A percentile compares a stretch with the other conserved stretches of the same genome.
phyloP scores from a whole-genome alignment of 345 rosid species.

The Physaria fendleri region DNA sequence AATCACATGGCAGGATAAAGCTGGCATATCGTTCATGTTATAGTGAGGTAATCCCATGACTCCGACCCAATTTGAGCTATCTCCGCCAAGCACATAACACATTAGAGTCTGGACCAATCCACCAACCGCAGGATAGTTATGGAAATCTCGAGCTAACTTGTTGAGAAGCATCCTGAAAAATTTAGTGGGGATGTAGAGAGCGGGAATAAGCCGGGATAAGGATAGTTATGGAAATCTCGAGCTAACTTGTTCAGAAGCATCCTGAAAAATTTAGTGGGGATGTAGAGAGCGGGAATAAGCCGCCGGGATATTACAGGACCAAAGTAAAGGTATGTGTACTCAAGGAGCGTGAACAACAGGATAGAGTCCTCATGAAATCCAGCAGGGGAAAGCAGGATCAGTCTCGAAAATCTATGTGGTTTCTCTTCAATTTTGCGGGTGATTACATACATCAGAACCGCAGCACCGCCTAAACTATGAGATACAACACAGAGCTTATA shows the following conservation, averaged over 20 bases:
- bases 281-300: slow-evolving; percentile 69
- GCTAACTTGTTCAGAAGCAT: slow-evolving; percentile 91
- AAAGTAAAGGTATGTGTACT: slow-evolving; percentile 40
- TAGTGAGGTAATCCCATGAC: slow-evolving; percentile 86
- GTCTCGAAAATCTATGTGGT: slow-evolving; percentile 73
- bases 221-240: slow-evolving; percentile 86
- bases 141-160: slow-evolving; percentile 89
- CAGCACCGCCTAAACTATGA: slow-evolving; percentile 97
- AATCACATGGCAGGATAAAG: slow-evolving; percentile 60
- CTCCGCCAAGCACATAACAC: slow-evolving; percentile 77
- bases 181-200: slow-evolving; percentile 85
- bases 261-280: slow-evolving; percentile 89
- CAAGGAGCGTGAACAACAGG: slow-evolving; percentile 43
- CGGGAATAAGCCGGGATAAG: slow-evolving; percentile 56
- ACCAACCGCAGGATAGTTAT: slow-evolving; percentile 91
- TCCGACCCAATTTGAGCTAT: slow-evolving; percentile 95
- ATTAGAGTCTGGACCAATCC: slow-evolving; percentile 87
- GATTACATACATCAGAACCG: slow-evolving; percentile 64
- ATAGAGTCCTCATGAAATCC: slow-evolving; percentile 83
- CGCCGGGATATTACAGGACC: slow-evolving; percentile 52
- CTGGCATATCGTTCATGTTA: slow-evolving; percentile 98
- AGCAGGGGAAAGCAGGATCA: slow-evolving; percentile 80
- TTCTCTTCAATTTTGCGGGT: slow-evolving; percentile 58
- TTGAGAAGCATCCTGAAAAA: slow-evolving; percentile 88
- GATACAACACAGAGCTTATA: slow-evolving; percentile 78